Evolutionary conservation across 2,329 filamentous ascomycete genomes (phyloP).

Genomic region (Monosporascus cannonballus): DNA sequence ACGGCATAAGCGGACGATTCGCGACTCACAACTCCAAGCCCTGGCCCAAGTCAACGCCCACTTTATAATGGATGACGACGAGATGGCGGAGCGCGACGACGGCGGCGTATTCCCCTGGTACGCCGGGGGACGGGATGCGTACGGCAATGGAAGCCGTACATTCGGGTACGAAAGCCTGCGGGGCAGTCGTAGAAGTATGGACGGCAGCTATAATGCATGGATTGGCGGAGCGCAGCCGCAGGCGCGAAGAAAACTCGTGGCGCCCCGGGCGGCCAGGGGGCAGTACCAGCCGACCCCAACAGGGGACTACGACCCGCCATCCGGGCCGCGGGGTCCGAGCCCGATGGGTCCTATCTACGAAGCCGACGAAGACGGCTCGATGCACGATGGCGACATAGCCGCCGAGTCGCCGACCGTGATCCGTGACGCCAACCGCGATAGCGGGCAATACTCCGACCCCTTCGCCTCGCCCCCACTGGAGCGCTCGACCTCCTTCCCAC

Average conservation of each 20-base stretch:
- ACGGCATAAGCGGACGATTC: slow-evolving; percentile 25
- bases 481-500: slow-evolving; percentile 18
- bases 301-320: slow-evolving; percentile 19
- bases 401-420: slow-evolving; percentile 17
- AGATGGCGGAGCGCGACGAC: slow-evolving; percentile 39
- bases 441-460: slow-evolving; percentile 36
- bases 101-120: slow-evolving; percentile 36
- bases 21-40: slow-evolving; percentile 41
- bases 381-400: slow-evolving; percentile 29
- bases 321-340: slow-evolving; percentile 24
- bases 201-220: slow-evolving; percentile 20
- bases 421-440: slow-evolving; percentile 13
- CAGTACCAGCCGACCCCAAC: slow-evolving; percentile 29
- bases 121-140: slow-evolving; percentile 37
- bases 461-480: slow-evolving; percentile 40
- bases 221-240: slow-evolving; percentile 17
- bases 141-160: slow-evolving; percentile 32
- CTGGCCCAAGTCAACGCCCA: slow-evolving; percentile 44
- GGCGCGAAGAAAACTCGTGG: slow-evolving; percentile 20
- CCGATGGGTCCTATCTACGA: slow-evolving; percentile 54
- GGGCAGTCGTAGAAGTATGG: slow-evolving; percentile 20
- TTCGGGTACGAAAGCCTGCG: slow-evolving; percentile 47
- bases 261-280: slow-evolving; percentile 26
- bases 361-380: slow-evolving; percentile 45
- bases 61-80: slow-evolving; percentile 37